Evolutionary conservation across 2,329 filamentous ascomycete species (phyloP).

Genomic region (Stromatinia cepivora): DNA sequence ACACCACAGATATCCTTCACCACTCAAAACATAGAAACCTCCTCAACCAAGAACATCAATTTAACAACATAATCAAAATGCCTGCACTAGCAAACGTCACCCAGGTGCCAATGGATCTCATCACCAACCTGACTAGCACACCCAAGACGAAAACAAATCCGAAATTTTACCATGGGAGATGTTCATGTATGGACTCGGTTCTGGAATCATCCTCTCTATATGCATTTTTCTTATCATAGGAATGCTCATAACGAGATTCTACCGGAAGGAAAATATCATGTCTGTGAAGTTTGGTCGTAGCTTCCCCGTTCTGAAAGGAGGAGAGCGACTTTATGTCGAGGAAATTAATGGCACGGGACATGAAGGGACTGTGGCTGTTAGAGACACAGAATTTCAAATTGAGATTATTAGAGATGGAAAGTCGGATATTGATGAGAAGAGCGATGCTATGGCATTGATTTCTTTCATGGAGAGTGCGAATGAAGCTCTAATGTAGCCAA

Average conservation of each 20-base stretch:
- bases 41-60: neutral
- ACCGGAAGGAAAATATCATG: fast-evolving
- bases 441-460: too few species aligned
- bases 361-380: neutral
- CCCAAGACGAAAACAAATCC: neutral
- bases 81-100: neutral
- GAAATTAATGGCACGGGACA: neutral
- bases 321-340: neutral
- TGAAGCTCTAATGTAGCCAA: neutral
- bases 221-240: neutral
- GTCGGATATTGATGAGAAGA: too few species aligned
- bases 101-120: neutral
- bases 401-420: neutral
- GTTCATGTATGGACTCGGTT: neutral
- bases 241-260: fast-evolving
- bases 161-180: too few species aligned
- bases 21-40: neutral
- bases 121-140: neutral
- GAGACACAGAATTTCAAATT: fast-evolving
- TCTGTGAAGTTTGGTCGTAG: neutral
- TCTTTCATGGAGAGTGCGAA: neutral
- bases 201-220: neutral
- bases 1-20: neutral
- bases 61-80: neutral
- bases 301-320: neutral